Conservation (phyloP, 2,329 filamentous ascomycete species). For the Capronia coronata region DNA sequence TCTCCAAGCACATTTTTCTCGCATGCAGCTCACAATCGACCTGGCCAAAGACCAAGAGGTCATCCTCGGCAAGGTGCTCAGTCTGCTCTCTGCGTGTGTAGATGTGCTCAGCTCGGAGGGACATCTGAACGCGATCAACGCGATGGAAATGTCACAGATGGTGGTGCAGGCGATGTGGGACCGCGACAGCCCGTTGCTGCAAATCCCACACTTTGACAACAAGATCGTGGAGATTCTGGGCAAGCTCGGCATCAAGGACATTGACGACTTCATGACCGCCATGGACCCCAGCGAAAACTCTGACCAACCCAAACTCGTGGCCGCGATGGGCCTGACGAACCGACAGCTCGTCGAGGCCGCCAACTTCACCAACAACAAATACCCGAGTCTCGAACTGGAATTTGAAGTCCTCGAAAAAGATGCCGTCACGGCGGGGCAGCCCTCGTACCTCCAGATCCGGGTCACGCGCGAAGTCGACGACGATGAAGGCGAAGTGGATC, state of each 20-base stretch:
- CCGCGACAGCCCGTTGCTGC: slow-evolving; percentile 89
- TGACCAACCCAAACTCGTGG: slow-evolving; percentile 69
- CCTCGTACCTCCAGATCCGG: slow-evolving; percentile 74
- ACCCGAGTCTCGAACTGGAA: slow-evolving; percentile 88
- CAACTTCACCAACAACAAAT: slow-evolving; percentile 90
- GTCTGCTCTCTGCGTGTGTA: slow-evolving; percentile 82
- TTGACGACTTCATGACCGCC: slow-evolving; percentile 97
- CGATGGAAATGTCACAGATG: slow-evolving; percentile 99
- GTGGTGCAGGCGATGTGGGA: slow-evolving; percentile 99
- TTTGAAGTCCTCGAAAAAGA: slow-evolving; percentile 79
- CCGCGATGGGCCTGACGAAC: slow-evolving; percentile 67
- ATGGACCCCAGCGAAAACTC: slow-evolving; percentile 95
- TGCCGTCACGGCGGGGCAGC: slow-evolving; percentile 69
- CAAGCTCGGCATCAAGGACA: slow-evolving; percentile 67
- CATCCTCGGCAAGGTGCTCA: slow-evolving; percentile 75
- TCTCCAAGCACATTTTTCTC: slow-evolving; percentile 91
- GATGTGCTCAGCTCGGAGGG: slow-evolving; percentile 94
- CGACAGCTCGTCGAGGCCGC: slow-evolving; percentile 82
- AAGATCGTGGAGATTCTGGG: slow-evolving; percentile 54
- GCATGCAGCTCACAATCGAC: slow-evolving; percentile 94
- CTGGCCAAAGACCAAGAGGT: slow-evolving; percentile 92
- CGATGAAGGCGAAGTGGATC: slow-evolving; percentile 55
- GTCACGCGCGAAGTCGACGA: slow-evolving; percentile 60
- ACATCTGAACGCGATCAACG: slow-evolving; percentile 92
- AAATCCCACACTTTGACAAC: slow-evolving; percentile 88